phyloP scores from a whole-genome alignment of 345 rosid genomes.

The Syzygium oleosum region DNA sequence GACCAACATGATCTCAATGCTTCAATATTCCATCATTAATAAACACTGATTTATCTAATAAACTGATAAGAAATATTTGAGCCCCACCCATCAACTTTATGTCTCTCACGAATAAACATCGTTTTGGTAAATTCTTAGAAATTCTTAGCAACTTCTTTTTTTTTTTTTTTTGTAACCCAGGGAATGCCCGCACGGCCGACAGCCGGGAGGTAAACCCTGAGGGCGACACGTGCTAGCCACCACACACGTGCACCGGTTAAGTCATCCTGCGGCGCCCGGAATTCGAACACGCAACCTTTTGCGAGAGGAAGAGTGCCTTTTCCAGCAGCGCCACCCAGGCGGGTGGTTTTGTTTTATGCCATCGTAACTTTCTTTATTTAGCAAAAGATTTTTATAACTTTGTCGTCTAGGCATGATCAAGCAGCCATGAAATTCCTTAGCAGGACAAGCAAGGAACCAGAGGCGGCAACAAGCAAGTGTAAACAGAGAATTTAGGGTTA shows the following conservation, averaged over 20 bases:
- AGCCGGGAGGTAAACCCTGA: no score
- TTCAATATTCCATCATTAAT: not conserved
- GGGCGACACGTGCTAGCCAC: no score
- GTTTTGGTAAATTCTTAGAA: not conserved
- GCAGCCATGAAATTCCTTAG: not conserved
- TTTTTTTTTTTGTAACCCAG: no score
- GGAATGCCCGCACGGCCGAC: no score
- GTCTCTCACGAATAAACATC: not conserved
- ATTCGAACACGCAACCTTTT: no score
- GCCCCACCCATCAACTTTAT: not conserved
- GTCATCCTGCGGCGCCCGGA: no score
- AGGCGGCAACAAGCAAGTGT: not conserved
- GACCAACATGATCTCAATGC: not conserved
- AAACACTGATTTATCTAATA: not conserved
- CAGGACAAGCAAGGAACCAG: not conserved
- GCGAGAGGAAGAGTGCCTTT: no score
- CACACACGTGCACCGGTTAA: no score
- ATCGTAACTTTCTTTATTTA: not conserved
- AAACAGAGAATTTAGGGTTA: not conserved
- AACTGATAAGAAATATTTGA: not conserved
- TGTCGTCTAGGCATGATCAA: not conserved
- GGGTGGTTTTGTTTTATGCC: not conserved
- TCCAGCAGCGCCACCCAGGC: no score
- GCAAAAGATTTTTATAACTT: not conserved
- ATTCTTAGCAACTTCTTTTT: not conserved